Evolutionary conservation across 345 rosid genomes (phyloP).

Genomic region (Camelina sativa): DNA sequence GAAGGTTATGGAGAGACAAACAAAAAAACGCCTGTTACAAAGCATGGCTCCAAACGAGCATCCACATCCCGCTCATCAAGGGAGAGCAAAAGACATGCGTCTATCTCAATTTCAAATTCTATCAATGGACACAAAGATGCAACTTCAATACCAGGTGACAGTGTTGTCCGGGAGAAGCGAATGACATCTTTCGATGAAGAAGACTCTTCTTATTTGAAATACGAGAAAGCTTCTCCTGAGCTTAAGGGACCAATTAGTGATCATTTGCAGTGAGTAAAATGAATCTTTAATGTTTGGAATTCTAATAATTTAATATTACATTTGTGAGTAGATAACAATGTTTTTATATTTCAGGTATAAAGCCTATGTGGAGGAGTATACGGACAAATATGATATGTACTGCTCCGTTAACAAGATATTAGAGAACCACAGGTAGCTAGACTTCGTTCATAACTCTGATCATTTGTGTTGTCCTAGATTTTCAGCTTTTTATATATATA

Average conservation of each 20-base stretch:
- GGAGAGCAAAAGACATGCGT: slow-evolving; percentile 57
- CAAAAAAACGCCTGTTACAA: slow-evolving; percentile 50
- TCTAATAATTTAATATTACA: slow-evolving; percentile 5
- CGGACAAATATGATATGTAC: slow-evolving; percentile 79
- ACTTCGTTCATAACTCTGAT: slow-evolving; percentile 20
- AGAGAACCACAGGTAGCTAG: slow-evolving; percentile 73
- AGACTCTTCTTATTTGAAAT: slow-evolving; percentile 66
- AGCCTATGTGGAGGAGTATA: slow-evolving; percentile 78
- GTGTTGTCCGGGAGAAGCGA: slow-evolving; percentile 54
- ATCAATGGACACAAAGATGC: slow-evolving; percentile 57
- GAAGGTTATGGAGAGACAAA: slow-evolving; percentile 77
- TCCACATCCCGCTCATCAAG: slow-evolving; percentile 48
- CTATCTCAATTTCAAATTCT: slow-evolving; percentile 43
- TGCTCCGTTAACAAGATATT: slow-evolving; percentile 71
- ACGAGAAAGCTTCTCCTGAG: slow-evolving; percentile 83
- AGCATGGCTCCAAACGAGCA: slow-evolving; percentile 63
- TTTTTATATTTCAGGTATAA: slow-evolving; percentile 60
- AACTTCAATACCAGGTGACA: slow-evolving; percentile 47
- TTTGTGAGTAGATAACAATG: slow-evolving; percentile 10
- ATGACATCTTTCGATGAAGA: slow-evolving; percentile 69
- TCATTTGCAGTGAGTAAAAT: slow-evolving; percentile 70
- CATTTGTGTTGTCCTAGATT: slow-evolving; percentile 9
- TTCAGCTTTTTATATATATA: background rate
- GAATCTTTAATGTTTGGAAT: slow-evolving; percentile 21
- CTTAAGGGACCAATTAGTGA: slow-evolving; percentile 76